These are phyloP conservation scores for Fusarium nelsonii DNA, from an alignment of 2,329 filamentous ascomycete genomes.

Conservation along the genomic window DNA sequence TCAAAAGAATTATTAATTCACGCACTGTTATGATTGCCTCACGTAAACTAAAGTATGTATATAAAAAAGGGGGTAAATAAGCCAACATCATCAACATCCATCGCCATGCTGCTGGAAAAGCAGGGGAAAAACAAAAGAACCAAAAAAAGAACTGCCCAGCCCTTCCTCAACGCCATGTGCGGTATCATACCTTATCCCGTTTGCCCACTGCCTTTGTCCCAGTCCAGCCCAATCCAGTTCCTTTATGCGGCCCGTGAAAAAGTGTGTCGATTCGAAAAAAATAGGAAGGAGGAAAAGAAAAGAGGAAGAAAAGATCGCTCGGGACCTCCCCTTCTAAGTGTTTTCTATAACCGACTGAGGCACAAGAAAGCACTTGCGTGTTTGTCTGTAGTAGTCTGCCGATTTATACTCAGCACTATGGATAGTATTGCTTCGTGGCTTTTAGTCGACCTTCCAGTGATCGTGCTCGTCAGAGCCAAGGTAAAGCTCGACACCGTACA, in stretches of 20 bases:
- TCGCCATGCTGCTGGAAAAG: slow-evolving; percentile 50
- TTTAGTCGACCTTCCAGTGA: slow-evolving; percentile 95
- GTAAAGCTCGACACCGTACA: slow-evolving; percentile 92
- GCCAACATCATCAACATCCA: slow-evolving; percentile 49
- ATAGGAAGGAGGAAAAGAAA: slow-evolving; percentile 6
- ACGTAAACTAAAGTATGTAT: slow-evolving; percentile 37
- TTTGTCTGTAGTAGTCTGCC: slow-evolving; percentile 22
- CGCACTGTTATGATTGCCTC: slow-evolving; percentile 12
- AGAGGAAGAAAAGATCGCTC: slow-evolving; percentile 8
- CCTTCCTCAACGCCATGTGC: slow-evolving; percentile 51
- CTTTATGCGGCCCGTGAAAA: slow-evolving; percentile 40
- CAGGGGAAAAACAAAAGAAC: slow-evolving; percentile 29
- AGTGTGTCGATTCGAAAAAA: slow-evolving; percentile 30
- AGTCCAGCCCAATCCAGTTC: slow-evolving; percentile 40
- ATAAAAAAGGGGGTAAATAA: slow-evolving; percentile 15
- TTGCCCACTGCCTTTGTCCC: slow-evolving; percentile 36
- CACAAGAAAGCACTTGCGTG: slow-evolving; percentile 15
- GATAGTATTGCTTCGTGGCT: neutral
- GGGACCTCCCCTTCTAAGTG: slow-evolving; percentile 26
- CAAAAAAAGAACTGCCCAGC: slow-evolving; percentile 42
- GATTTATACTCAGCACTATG: neutral
- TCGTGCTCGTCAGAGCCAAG: slow-evolving; percentile 87
- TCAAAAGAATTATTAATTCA: slow-evolving; percentile 20
- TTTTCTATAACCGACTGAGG: slow-evolving; percentile 6
- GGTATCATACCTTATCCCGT: slow-evolving; percentile 42